Evolutionary conservation across 768 basidiomycete genomes (phyloP), one percentile per base, ranked within the genome.

Genomic region (Trametes cinnabarina): DNA sequence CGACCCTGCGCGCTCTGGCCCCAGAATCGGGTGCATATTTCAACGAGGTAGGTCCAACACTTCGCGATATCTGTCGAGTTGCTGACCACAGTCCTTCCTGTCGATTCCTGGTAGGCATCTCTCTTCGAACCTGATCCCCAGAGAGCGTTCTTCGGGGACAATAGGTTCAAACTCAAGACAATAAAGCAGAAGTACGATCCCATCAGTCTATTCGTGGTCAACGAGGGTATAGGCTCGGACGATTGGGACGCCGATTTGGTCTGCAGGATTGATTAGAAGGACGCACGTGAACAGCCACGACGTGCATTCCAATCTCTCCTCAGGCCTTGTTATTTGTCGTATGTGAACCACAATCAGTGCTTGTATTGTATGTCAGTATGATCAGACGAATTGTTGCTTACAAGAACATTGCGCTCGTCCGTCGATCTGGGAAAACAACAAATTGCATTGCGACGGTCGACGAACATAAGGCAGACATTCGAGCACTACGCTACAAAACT

Each of bases 161-260:
- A 82, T 58, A 79, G 80, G 46, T 15, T 62, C 3, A 67, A 53
- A 23, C 64, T 82, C 28, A 73, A 72, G 60, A 60, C 54, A 0
- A 78, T 83, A 66, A 82, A 83, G 63, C 32, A 49, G 5, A 71
- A 66, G 58, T 79, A 80, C 50, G 82, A 84, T 64, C 76, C 80
- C 0, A 54, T 67, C 11, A 71, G 64, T 23, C 52, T 83, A 11
- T 83, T 83, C 63, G 65, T 82, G 5, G 77, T 82, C 17, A 56
- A 66, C 0, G 66, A 71, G 20, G 82, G 81, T 1, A 79, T 83
- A 1, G 81, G 79, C 0, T 79, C 79, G 3, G 79, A 82, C 19
- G 72, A 78, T 1, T 83, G 80, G 80, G 79, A 80, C 61, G 48
- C 52, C 4, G 52, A 47, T 3, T 51, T 72, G 39, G 64, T 61